Evolutionary conservation across 2,329 filamentous ascomycete species (phyloP), one percentile per base, ranked within the genome.

Genomic region (Diaporthe citri): DNA sequence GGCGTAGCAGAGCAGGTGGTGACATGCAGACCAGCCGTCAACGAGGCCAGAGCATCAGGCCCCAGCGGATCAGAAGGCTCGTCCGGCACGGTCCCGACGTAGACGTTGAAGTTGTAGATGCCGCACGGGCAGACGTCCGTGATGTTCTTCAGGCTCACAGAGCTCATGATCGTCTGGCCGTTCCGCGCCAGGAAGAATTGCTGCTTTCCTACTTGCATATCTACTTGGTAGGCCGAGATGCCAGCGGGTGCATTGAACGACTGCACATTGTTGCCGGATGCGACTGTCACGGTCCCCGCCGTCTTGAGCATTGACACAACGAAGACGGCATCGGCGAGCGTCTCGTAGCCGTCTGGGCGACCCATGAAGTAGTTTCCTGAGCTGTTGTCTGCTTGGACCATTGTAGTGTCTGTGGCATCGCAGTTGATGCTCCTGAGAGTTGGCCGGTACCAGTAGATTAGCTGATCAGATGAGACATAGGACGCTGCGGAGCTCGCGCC

Each of bases 41-140:
- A 77, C 0, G 76, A 79, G 3, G 79, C 75, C 28, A 81, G 77
- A 7, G 83, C 85, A 52, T 78, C 82, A 2, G 83, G 78, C 64
- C 81, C 80, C 1, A 87, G 82, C 66, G 80, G 78, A 72, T 87
- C 85, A 13, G 80, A 77, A 22, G 76, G 34, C 20, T 82, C 79
- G 0, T 81, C 81, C 3, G 88, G 87, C 4, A 90, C 81, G 1
- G 84, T 87, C 20, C 88, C 88, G 0, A 89, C 87, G 76, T 88
- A 90, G 20, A 87, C 85, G 74, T 90, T 90, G 82, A 87, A 90
- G 81, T 90, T 90, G 83, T 90, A 90, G 66, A 90, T 82, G 4
- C 88, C 87, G 74, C 87, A 90, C 25, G 85, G 80, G 78, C 89
- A 91, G 22, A 81, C 81, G 56, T 87, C 81, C 1, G 83, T 82